Base-by-base conservation (phyloP, 495 filamentous ascomycete species). In the Halenospora varia region DNA sequence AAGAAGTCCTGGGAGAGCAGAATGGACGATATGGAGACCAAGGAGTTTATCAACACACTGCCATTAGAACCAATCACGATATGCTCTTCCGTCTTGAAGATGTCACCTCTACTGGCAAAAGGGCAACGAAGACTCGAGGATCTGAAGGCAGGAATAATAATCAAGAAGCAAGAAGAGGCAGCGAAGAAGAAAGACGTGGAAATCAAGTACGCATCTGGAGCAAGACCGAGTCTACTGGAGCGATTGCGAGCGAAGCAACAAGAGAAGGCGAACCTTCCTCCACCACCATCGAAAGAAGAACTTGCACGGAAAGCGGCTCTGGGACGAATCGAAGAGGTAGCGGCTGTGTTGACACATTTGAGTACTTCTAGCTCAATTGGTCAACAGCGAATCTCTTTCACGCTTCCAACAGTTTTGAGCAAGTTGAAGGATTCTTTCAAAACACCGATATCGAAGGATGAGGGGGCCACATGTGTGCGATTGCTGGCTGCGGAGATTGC, bases 51-150 rank as follows among this genome's bases (percentile, higher is more conserved):
- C 45, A 56, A 62, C 23, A 70, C 70, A 9, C 73, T 89, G 1
- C 83, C 86, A 10, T 72, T 79, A 48, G 76, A 77, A n/a, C 61
- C 75, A 9, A 74, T 88, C 57, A 71, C 71, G 35, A 55, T 69
- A 9, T 78, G 76, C 68, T 59, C 71, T 1, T 78, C 76, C 2
- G 54, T 77, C 10, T 59, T 68, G 15, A 78, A 79, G 35, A 69
- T 74, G 22, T 68, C 69, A 29, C 73, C 64, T 60, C 66, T 72
- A 20, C 61, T 75, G 17, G 68, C 74, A 10, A 83, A 83, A 61
- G 82, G 82, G 35, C 82, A 86, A 62, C 77, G 77, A 48, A 75
- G 83, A 3, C 77, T 88, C 18, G 76, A 81, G 60, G 82, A 86
- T 25, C 70, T 87, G 54, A 84, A 82, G 69, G 69, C 70, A 51